A percentile compares a stretch with the other conserved stretches of the same genome.
Conservation (phyloP, 805 yeast species). For the Ogataea methanolica region DNA sequence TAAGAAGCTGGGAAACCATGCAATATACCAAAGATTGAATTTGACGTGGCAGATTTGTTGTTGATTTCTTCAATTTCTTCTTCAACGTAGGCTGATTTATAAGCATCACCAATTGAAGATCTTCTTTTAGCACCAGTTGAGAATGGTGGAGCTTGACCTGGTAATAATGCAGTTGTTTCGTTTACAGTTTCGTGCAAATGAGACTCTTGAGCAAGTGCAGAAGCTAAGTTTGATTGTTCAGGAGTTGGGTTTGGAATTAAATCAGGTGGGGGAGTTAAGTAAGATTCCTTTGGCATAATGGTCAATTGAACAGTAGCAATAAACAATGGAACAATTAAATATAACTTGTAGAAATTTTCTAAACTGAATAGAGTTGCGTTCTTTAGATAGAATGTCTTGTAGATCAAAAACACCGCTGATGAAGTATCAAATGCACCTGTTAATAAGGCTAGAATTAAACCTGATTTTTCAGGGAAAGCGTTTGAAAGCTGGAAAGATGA, state of each 20-base stretch:
- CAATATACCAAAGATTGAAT: slow-evolving; percentile 47
- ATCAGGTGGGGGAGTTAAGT: slow-evolving; percentile 37
- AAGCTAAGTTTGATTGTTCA: slow-evolving; percentile 23
- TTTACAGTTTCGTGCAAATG: slow-evolving; percentile 14
- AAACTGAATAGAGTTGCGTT: slow-evolving; percentile 34
- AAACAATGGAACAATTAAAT: slow-evolving; percentile 45
- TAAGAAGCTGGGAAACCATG: slow-evolving; percentile 47
- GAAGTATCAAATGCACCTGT: slow-evolving; percentile 61
- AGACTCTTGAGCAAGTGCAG: slow-evolving; percentile 25
- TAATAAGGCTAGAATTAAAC: slow-evolving; percentile 46
- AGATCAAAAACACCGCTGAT: slow-evolving; percentile 48
- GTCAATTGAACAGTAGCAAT: slow-evolving; percentile 41
- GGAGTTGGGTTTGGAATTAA: slow-evolving; percentile 29
- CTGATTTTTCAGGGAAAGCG: slow-evolving; percentile 50
- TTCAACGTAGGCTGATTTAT: slow-evolving; percentile 47
- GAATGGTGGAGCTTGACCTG: slow-evolving; percentile 4
- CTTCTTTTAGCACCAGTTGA: slow-evolving; percentile 30
- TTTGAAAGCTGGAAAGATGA: slow-evolving; percentile 55
- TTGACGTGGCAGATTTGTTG: slow-evolving; percentile 30
- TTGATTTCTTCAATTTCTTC: slow-evolving; percentile 39
- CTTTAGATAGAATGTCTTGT: slow-evolving; percentile 36
- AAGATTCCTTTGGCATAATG: slow-evolving; percentile 48
- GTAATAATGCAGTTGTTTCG: slow-evolving; percentile 16
- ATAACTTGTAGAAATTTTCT: slow-evolving; percentile 41
- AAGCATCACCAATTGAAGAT: slow-evolving; percentile 54